These are phyloP conservation scores for Cyphellophora europaea DNA, from an alignment of 2,329 filamentous ascomycete species.

Conservation along the genomic window DNA sequence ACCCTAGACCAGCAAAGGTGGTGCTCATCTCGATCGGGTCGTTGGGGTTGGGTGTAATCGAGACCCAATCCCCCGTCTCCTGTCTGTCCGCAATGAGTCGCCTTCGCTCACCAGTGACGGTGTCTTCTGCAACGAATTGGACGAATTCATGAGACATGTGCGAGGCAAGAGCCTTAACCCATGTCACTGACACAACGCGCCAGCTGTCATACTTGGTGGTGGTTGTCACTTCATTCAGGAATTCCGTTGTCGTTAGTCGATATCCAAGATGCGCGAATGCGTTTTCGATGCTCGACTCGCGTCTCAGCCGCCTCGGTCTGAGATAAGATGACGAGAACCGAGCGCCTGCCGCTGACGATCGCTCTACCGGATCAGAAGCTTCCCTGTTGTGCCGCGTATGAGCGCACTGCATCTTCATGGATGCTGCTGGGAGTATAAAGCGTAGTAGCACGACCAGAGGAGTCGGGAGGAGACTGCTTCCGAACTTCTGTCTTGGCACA, in stretches of 20 bases:
- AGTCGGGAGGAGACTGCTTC: slow-evolving; percentile 2
- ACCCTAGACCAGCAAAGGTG: neutral
- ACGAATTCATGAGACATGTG: slow-evolving; percentile 17
- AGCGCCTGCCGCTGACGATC: neutral
- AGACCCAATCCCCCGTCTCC: slow-evolving; percentile 14
- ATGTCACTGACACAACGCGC: slow-evolving; percentile 13
- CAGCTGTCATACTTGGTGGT: slow-evolving; percentile 1
- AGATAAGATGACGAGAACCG: neutral
- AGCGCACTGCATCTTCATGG: neutral
- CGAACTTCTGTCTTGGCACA: slow-evolving; percentile 1
- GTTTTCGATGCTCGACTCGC: neutral
- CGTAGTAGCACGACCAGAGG: slow-evolving; percentile 1
- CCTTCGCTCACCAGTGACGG: slow-evolving; percentile 5
- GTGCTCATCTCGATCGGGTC: neutral
- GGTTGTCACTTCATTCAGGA: slow-evolving; percentile 1
- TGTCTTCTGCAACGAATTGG: slow-evolving; percentile 14
- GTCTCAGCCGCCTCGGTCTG: neutral
- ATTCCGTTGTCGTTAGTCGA: slow-evolving; percentile 1
- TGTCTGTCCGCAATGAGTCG: slow-evolving; percentile 12
- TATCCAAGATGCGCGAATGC: neutral
- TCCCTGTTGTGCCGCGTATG: neutral
- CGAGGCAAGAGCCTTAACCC: slow-evolving; percentile 17
- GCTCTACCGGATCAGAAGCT: neutral
- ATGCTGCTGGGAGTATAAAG: slow-evolving; percentile 1
- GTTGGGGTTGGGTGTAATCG: slow-evolving; percentile 8